Conservation (phyloP, 164 flowering plant species). For the Litsea cubeba region DNA sequence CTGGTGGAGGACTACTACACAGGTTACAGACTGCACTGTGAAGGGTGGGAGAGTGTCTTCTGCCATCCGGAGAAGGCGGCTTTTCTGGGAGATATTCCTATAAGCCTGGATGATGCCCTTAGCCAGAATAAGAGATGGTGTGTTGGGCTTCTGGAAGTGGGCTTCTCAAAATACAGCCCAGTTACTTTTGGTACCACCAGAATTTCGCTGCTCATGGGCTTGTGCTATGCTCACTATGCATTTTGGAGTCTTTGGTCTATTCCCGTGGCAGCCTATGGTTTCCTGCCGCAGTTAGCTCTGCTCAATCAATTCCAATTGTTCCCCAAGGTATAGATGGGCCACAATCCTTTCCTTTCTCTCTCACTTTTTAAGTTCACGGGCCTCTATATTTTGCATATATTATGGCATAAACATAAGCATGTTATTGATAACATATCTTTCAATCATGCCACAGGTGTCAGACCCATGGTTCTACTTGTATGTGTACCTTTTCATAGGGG, state of each 20-base stretch:
- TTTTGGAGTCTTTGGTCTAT: slow-evolving; percentile 46
- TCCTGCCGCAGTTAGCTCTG: slow-evolving; percentile 61
- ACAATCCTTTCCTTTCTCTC: not conserved
- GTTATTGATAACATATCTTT: not conserved
- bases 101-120: slow-evolving; percentile 40
- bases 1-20: slow-evolving; percentile 72
- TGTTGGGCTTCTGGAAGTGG: slow-evolving; percentile 51
- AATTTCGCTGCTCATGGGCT: slow-evolving; percentile 29
- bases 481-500: slow-evolving; percentile 45
- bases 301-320: slow-evolving; percentile 38
- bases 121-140: slow-evolving; percentile 63
- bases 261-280: slow-evolving; percentile 48
- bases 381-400: not conserved
- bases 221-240: slow-evolving; percentile 20
- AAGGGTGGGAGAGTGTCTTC: slow-evolving; percentile 72
- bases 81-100: slow-evolving; percentile 62
- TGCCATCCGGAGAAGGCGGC: slow-evolving; percentile 67
- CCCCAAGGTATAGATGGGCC: slow-evolving; percentile 52
- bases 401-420: not conserved
- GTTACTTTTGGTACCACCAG: slow-evolving; percentile 34
- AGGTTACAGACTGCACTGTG: slow-evolving; percentile 59
- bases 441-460: slow-evolving; percentile 30
- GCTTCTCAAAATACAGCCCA: slow-evolving; percentile 48
- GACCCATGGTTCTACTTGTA: slow-evolving; percentile 56
- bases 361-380: not conserved